Evolutionary conservation across 805 yeast species (phyloP), one percentile per base, ranked within the genome.

Genomic region (Kluyveromyces nonfermentans): DNA sequence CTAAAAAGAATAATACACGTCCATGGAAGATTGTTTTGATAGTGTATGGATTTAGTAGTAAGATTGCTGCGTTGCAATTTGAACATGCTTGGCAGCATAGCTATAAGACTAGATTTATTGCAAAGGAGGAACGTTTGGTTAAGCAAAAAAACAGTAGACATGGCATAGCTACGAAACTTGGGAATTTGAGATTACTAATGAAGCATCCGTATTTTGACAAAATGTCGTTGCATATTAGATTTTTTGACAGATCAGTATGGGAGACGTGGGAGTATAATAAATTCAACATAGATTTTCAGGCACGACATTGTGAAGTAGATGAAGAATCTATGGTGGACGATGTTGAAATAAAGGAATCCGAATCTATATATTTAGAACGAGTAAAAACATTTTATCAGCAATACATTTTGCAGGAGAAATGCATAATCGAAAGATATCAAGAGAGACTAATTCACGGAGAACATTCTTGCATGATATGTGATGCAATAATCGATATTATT

Each of bases 41-140:
- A 2, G 82, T 86, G 0, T 68, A 81, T 53, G 88, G 89, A 2
- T 85, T 86, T 55, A 86, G 86, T 0, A 75, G 78, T 6, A 77
- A 75, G 47, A 68, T 80, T 2, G 62, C 80, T 2, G 94, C 94
- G 0, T 62, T 86, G 41, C 89, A 79, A 59, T 85, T 85, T 60
- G 95, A 86, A 54, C 88, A 83, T 61, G 89, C 94, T 1, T 81
- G 85, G 77, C 95, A 85, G 52, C 93, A 85, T 59, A 68, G 80
- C 1, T 69, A 80, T 48, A 70, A 68, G 41, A 80, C 94, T 0
- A 65, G 87, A 33, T 85, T 78, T 54, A 76, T 85, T 3, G 55
- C 61, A 1, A 49, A 50, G 0, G 61, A 56, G 2, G 57, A 58
- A 9, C 59, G 81, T 41, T 56, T 76, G 9, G 62, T 69, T 1